phyloP scores from a whole-genome alignment of 116 monocot genomes.

The Phalaenopsis hybrid region DNA sequence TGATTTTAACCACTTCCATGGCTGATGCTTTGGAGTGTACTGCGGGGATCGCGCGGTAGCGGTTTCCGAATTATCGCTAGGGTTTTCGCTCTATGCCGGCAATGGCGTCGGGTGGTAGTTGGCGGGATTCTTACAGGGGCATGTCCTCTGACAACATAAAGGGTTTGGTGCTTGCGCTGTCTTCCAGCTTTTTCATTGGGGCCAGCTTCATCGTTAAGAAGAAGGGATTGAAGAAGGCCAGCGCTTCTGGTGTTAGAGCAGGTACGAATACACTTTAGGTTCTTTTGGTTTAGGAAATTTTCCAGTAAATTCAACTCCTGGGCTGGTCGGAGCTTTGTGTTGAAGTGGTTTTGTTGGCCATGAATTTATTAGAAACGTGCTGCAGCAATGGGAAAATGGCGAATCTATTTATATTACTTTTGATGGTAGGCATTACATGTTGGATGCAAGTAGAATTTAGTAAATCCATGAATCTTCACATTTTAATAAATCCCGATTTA shows the following conservation, averaged over 20 bases:
- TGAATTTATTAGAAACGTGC: not conserved
- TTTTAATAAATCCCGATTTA: too few relatives aligned
- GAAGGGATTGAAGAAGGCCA: constrained; percentile 39
- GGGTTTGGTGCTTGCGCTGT: constrained; percentile 30
- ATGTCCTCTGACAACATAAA: constrained; percentile 14
- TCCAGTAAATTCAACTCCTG: not conserved
- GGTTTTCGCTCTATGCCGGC: not conserved
- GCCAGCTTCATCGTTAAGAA: constrained; percentile 43
- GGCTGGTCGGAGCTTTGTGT: not conserved
- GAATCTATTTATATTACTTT: not conserved
- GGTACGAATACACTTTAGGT: constrained; percentile 3
- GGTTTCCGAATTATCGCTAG: not conserved
- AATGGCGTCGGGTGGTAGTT: constrained; percentile 10
- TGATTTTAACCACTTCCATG: not conserved
- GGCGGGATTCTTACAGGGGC: constrained; percentile 5
- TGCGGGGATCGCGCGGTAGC: constrained; percentile 2
- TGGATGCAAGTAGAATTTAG: too few relatives aligned
- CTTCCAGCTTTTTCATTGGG: constrained; percentile 34
- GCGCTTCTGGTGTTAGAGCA: constrained; percentile 28
- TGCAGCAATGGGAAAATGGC: not conserved
- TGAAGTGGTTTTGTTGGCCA: not conserved
- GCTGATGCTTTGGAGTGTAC: not conserved
- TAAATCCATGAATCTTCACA: too few relatives aligned
- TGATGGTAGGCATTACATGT: not conserved
- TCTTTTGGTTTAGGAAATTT: not conserved